phyloP scores from a whole-genome alignment of 495 filamentous ascomycete genomes.

The Aspergillus saccharolyticus region DNA sequence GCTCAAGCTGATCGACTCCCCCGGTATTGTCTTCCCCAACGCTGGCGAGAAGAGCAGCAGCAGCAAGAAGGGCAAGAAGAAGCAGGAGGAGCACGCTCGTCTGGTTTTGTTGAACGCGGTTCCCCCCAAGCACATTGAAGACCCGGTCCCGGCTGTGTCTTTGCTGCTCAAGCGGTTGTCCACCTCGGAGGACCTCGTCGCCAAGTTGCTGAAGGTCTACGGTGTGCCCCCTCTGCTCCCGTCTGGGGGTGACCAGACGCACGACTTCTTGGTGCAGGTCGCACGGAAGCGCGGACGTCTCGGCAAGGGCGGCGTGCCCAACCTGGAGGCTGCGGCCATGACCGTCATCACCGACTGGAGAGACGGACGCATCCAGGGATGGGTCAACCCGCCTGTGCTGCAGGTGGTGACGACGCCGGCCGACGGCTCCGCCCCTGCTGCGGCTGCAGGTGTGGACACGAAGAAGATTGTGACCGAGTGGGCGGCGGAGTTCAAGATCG shows the following conservation, averaged over 20 bases:
- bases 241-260: constrained; percentile 65
- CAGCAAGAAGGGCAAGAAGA: constrained; percentile 50
- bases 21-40: constrained; percentile 89
- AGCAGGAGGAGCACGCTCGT: constrained; percentile 68
- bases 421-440: constrained; percentile 20
- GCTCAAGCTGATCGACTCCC: constrained; percentile 89
- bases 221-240: constrained; percentile 71
- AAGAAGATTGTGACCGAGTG: constrained; percentile 88
- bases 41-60: constrained; percentile 40
- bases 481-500: constrained; percentile 93
- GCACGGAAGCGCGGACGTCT: constrained; percentile 86
- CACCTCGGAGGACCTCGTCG: constrained; percentile 60
- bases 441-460: constrained; percentile 51
- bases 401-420: constrained; percentile 43
- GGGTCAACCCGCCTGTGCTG: constrained; percentile 69
- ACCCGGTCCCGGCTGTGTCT: constrained; percentile 79
- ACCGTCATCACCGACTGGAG: constrained; percentile 93
- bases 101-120: constrained; percentile 86
- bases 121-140: constrained; percentile 88
- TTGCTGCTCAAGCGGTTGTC: constrained; percentile 76
- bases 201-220: constrained; percentile 77
- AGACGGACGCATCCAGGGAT: constrained; percentile 91
- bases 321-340: constrained; percentile 80
- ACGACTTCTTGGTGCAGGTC: constrained; percentile 92
- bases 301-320: constrained; percentile 86